Evolutionary conservation across 805 yeast genomes (phyloP), one percentile per base, ranked within the genome.

Genomic region (Kluyveromyces siamensis): DNA sequence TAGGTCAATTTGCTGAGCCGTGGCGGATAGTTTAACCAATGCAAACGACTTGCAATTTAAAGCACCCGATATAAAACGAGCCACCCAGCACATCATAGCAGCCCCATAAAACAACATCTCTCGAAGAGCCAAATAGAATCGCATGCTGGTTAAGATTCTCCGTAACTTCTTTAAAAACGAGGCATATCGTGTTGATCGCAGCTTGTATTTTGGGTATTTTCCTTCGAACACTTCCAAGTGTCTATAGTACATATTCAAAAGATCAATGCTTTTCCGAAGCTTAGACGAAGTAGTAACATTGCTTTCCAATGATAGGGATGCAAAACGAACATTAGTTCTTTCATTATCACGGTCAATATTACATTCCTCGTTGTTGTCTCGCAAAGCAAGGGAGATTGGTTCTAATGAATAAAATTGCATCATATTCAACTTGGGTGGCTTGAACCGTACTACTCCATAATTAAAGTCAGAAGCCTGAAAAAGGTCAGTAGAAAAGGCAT

Each of bases 1-100:
- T 27, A 88, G 67, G 61, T 88, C 95, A 1, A 89, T 68, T 62
- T 91, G 98, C 57, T 81, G 81, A 5, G 87, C 81, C 1, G 85
- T 75, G 2, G 82, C 83, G 14, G 87, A 83, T 0, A 71, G 30
- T 19, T 45, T 55, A 1, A 56, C 58, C 27, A 63, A 42, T 10
- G 58, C 53, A 7, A 58, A 42, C 8, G 39, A 42, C 5, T 47
- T 43, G 49, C 51, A 49, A 45, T 57, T 60, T 18, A 64, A 46
- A 2, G 57, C 25, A 6, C 25, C 17, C 8, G 58, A 58, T 8
- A 58, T 30, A 39, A 43, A 45, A 13, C 50, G 48, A 8, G 67
- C 58, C 8, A 55, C 21, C 8, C 48, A 50, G 41, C 60, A 58
- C 1, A 51, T 37, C 2, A 41, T 9, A 2, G 53, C 27, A 1